phyloP scores from a whole-genome alignment of 2,329 filamentous ascomycete species.

The Fusarium sp. region DNA sequence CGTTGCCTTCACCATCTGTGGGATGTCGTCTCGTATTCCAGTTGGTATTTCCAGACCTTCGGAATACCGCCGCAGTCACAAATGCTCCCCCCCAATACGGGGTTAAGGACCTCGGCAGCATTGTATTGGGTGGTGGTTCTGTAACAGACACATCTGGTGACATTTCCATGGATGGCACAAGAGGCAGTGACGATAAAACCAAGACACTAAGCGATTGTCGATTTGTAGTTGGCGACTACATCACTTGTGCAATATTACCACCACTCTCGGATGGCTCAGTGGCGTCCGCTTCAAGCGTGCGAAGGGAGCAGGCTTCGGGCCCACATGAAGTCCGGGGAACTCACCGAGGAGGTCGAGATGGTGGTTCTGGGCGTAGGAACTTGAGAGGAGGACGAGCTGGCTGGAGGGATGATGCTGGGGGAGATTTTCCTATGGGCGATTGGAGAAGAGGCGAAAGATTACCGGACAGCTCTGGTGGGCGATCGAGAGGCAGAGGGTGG shows the following conservation, averaged over 20 bases:
- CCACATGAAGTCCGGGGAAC: constrained; percentile 37
- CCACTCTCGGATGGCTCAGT: constrained; percentile 79
- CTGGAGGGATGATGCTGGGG: constrained; percentile 51
- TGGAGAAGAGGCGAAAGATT: constrained; percentile 73
- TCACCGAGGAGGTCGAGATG: constrained; percentile 41
- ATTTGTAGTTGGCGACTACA: constrained; percentile 89
- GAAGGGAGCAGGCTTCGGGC: constrained; percentile 37
- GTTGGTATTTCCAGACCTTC: constrained; percentile 82
- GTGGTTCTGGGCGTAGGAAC: constrained; percentile 47
- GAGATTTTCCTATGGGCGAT: constrained; percentile 62
- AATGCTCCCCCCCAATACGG: constrained; percentile 66
- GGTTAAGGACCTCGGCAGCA: constrained; percentile 82
- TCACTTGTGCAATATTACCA: constrained; percentile 83
- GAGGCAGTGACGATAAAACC: constrained; percentile 65
- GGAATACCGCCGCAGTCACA: constrained; percentile 42
- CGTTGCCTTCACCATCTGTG: constrained; percentile 77
- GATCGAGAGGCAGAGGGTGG: constrained; percentile 43
- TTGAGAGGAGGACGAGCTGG: constrained; percentile 51
- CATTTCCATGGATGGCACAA: constrained; percentile 46
- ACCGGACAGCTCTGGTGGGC: constrained; percentile 59
- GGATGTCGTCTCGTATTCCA: constrained; percentile 90
- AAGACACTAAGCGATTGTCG: constrained; percentile 80
- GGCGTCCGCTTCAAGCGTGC: constrained; percentile 63
- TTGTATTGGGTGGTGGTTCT: constrained; percentile 74
- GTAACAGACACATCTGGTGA: constrained; percentile 54